A percentile compares a stretch with the other conserved stretches of the same genome.
Conservation (phyloP, 75 land plant genomes). For the Pinus tabuliformis region DNA sequence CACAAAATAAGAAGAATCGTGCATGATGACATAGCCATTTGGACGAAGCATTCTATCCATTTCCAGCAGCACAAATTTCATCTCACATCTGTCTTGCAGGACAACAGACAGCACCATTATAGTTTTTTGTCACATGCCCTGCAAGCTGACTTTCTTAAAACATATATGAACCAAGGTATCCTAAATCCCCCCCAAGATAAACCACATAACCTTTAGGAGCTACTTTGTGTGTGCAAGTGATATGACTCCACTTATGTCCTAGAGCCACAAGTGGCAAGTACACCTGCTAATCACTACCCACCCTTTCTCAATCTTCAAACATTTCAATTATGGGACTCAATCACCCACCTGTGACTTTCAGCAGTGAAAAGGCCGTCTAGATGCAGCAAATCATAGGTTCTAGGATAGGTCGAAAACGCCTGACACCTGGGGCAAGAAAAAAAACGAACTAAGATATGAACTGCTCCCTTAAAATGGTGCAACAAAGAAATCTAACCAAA, state of each 20-base stretch:
- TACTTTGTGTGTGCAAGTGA: too few relatives aligned
- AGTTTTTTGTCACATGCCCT: not conserved
- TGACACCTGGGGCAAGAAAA: constrained; percentile 40
- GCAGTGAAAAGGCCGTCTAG: constrained; percentile 53
- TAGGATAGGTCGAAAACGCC: constrained; percentile 56
- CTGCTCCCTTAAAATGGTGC: not conserved
- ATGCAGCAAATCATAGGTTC: constrained; percentile 48
- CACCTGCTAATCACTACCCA: not conserved
- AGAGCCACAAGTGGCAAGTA: not conserved
- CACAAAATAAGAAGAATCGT: constrained; percentile 30
- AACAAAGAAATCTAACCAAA: not conserved
- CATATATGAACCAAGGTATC: too few relatives aligned
- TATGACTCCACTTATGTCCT: not conserved
- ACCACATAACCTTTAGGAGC: too few relatives aligned
- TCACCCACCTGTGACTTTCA: constrained; percentile 43
- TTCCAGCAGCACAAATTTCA: constrained; percentile 58
- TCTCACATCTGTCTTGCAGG: constrained; percentile 37
- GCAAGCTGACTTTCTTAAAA: too few relatives aligned
- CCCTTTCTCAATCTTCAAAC: not conserved
- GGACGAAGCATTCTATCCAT: constrained; percentile 56
- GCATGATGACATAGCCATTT: constrained; percentile 29
- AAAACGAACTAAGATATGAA: not conserved
- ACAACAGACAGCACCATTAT: not conserved
- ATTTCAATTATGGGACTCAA: not conserved
- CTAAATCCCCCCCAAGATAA: too few relatives aligned